phyloP scores from a whole-genome alignment of 2,329 filamentous ascomycete genomes.

The Cordyceps pruinosa region DNA sequence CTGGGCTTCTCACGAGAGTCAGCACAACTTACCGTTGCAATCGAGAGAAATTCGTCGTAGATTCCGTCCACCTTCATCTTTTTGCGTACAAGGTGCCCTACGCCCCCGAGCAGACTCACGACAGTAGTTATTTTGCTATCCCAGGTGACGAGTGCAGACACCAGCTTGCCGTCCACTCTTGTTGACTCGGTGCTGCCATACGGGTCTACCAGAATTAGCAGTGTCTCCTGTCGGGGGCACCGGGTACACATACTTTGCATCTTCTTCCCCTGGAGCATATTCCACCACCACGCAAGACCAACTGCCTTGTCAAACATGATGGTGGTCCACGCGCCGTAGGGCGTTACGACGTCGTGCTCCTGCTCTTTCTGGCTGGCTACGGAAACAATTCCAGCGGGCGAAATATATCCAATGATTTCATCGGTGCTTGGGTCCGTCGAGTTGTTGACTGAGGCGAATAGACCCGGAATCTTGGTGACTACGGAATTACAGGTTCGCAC shows the following conservation, averaged over 20 bases:
- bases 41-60: constrained; percentile 30
- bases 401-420: constrained; percentile 34
- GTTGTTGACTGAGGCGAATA: constrained; percentile 38
- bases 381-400: constrained; percentile 33
- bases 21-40: constrained; percentile 20
- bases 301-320: constrained; percentile 31
- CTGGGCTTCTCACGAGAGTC: not conserved
- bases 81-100: constrained; percentile 30
- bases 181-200: constrained; percentile 37
- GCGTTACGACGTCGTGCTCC: constrained; percentile 35
- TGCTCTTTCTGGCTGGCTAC: constrained; percentile 33
- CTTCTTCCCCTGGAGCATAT: constrained; percentile 34
- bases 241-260: constrained; percentile 32
- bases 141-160: constrained; percentile 36
- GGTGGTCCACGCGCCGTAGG: constrained; percentile 32
- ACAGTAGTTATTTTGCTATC: constrained; percentile 38
- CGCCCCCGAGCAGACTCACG: constrained; percentile 31
- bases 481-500: constrained; percentile 36
- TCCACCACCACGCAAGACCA: constrained; percentile 36
- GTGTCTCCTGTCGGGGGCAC: not conserved
- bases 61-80: constrained; percentile 31
- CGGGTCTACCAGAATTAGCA: constrained; percentile 20
- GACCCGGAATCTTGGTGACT: constrained; percentile 29
- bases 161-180: constrained; percentile 30
- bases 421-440: constrained; percentile 30